A percentile compares a stretch with the other conserved stretches of the same genome.
Evolutionary conservation across 2,329 filamentous ascomycete species (phyloP).

Genomic region (Colletotrichum higginsianum): DNA sequence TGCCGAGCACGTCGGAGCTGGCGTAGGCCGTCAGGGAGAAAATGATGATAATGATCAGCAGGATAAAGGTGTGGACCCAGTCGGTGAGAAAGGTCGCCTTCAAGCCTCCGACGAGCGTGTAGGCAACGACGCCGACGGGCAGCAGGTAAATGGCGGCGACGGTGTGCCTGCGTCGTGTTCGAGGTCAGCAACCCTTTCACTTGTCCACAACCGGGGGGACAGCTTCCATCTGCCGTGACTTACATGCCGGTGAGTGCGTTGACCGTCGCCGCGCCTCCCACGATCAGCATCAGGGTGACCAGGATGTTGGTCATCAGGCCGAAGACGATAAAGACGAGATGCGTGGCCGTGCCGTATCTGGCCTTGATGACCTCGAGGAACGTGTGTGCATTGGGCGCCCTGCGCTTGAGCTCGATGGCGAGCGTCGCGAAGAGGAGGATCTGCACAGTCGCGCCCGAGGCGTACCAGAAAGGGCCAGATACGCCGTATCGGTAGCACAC

Average conservation of each 20-base stretch:
- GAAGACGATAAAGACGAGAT: conserved; percentile 82
- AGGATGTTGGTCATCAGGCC: conserved; percentile 85
- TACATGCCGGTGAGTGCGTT: conserved; percentile 56
- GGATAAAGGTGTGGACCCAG: conserved; percentile 82
- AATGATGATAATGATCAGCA: conserved; percentile 83
- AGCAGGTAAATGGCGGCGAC: conserved; percentile 88
- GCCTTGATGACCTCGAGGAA: conserved; percentile 84
- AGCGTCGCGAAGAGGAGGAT: conserved; percentile 88
- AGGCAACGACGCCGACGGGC: conserved; percentile 82
- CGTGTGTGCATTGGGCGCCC: conserved; percentile 83
- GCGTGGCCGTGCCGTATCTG: conserved; percentile 76
- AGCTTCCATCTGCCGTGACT: not conserved
- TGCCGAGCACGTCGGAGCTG: conserved; percentile 70
- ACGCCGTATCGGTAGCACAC: conserved; percentile 81
- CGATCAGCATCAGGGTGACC: conserved; percentile 81
- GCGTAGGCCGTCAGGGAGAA: conserved; percentile 81
- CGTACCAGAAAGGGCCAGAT: conserved; percentile 67
- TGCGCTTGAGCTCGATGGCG: conserved; percentile 85
- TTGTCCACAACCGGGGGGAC: not conserved
- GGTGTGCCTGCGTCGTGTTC: conserved; percentile 24
- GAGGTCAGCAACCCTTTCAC: not conserved
- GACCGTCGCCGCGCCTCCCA: conserved; percentile 82
- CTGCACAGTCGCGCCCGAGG: conserved; percentile 78
- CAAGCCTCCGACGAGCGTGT: conserved; percentile 78
- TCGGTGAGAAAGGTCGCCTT: conserved; percentile 86